Evolutionary conservation across 2,329 filamentous ascomycete species (phyloP).

Genomic region (Reticulascus tulasneorum): DNA sequence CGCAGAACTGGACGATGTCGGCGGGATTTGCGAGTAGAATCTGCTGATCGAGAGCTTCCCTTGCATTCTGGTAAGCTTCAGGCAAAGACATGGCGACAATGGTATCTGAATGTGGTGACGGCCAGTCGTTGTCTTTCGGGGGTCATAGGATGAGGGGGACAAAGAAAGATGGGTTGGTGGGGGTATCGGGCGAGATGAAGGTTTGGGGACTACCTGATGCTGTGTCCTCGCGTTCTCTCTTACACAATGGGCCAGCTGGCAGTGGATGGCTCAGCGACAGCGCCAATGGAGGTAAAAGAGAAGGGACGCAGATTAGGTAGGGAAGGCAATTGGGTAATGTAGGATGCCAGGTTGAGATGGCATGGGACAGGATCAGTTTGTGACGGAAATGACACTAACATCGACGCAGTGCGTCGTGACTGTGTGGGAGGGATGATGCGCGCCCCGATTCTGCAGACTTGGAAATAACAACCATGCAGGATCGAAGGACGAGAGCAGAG

Average conservation of each 20-base stretch:
- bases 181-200: slow-evolving; percentile 6
- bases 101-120: slow-evolving; percentile 1
- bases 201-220: slow-evolving; percentile 1
- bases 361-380: neutral
- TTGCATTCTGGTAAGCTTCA: slow-evolving; percentile 56
- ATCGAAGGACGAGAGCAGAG: too few relatives aligned
- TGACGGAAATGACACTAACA: neutral
- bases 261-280: neutral
- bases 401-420: neutral
- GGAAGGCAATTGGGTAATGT: neutral
- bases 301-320: slow-evolving; percentile 1
- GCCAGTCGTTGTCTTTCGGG: slow-evolving; percentile 7
- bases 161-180: slow-evolving; percentile 15
- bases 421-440: too few relatives aligned
- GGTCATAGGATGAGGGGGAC: slow-evolving; percentile 5
- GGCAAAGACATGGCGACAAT: slow-evolving; percentile 38
- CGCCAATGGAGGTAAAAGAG: neutral
- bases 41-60: slow-evolving; percentile 60
- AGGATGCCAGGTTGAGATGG: slow-evolving; percentile 1
- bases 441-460: too few relatives aligned
- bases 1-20: slow-evolving; percentile 68
- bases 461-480: too few relatives aligned
- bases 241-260: neutral
- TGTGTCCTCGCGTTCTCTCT: slow-evolving; percentile 3
- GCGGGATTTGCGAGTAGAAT: slow-evolving; percentile 53